Conservation (phyloP, 2,329 filamentous ascomycete genomes). For the Byssoonygena ceratinophila region DNA sequence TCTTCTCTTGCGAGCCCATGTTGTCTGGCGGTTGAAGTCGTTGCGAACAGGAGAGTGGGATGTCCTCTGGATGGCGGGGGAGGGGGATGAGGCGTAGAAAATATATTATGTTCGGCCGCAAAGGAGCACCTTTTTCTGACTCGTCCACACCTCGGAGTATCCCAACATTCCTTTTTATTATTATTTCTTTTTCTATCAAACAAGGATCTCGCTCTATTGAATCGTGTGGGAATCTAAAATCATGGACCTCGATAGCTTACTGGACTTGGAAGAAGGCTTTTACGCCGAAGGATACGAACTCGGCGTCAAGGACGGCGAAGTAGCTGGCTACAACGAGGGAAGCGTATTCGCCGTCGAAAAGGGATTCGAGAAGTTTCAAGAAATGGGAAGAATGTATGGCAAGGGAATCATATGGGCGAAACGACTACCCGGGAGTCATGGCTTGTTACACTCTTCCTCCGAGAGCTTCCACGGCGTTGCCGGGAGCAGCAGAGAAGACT, state of each 20-base stretch:
- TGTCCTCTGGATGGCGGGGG: constrained; percentile 9
- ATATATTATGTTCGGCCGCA: neutral
- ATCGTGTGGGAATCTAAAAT: neutral
- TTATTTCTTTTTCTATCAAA: neutral
- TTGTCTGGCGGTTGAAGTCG: neutral
- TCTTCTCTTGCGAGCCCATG: constrained; percentile 17
- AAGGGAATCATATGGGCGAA: constrained; percentile 75
- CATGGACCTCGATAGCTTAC: constrained; percentile 47
- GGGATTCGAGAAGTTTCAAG: constrained; percentile 83
- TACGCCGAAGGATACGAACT: constrained; percentile 72
- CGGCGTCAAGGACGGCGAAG: constrained; percentile 63
- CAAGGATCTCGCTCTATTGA: neutral
- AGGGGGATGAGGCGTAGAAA: constrained; percentile 5
- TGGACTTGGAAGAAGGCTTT: constrained; percentile 56
- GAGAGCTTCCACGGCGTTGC: neutral
- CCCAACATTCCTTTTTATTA: neutral
- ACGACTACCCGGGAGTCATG: constrained; percentile 41
- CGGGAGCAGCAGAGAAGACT: neutral
- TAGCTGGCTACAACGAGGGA: constrained; percentile 74
- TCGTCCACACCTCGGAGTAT: neutral
- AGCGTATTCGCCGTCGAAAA: constrained; percentile 83
- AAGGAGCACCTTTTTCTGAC: neutral
- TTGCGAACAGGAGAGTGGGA: neutral
- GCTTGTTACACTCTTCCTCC: constrained; percentile 8
- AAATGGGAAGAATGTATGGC: constrained; percentile 68